Evolutionary conservation across 202 grass and related monocot species (phyloP).

Genomic region (Musa balbisiana): DNA sequence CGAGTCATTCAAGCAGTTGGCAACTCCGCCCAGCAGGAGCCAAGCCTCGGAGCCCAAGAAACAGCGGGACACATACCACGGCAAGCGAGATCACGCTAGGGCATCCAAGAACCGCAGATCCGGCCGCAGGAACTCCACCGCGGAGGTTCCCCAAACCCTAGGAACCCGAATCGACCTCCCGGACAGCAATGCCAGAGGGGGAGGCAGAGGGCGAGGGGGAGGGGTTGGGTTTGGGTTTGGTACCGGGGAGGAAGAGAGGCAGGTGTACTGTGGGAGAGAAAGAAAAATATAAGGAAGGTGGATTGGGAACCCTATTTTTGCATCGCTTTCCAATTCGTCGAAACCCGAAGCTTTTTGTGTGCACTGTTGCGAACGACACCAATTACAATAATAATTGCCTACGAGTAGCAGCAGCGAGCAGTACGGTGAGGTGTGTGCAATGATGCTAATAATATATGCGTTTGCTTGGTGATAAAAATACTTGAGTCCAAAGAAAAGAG

Average conservation of each 20-base stretch:
- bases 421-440: not conserved
- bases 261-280: not conserved
- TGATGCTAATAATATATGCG: not conserved
- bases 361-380: not conserved
- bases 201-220: not conserved
- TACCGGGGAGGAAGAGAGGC: not conserved
- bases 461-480: not conserved
- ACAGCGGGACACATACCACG: not conserved
- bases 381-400: not conserved
- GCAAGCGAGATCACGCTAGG: not conserved
- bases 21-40: not conserved
- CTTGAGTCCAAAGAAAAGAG: not conserved
- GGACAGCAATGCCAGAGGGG: not conserved
- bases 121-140: not conserved
- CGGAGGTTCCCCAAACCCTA: not conserved
- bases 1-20: not conserved
- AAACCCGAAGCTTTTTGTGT: not conserved
- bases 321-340: not conserved
- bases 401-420: not conserved
- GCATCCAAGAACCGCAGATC: not conserved
- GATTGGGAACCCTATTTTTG: not conserved
- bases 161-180: not conserved
- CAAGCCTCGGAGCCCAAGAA: not conserved
- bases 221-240: not conserved
- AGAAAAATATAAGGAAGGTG: not conserved